phyloP scores from a whole-genome alignment of 441 rosid species.

The Flueggea neowawraea region DNA sequence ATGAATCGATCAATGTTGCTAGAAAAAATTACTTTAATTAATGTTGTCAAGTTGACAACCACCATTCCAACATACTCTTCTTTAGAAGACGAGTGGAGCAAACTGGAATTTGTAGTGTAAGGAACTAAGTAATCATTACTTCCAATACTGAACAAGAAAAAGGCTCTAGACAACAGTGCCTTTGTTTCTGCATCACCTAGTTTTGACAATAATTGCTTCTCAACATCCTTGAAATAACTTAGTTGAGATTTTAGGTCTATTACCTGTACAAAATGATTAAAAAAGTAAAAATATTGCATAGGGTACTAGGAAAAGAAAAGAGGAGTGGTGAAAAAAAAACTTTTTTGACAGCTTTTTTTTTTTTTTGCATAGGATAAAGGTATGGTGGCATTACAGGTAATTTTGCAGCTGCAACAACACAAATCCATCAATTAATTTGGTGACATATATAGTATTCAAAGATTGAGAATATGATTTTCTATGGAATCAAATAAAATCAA shows the following conservation, averaged over 20 bases:
- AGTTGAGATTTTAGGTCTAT: neutral
- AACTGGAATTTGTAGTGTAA: constrained; percentile 1
- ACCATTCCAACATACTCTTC: constrained; percentile 7
- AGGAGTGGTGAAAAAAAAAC: too few species aligned
- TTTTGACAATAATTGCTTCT: neutral
- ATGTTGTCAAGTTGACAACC: neutral
- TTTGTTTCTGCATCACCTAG: neutral
- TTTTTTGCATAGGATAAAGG: too few species aligned
- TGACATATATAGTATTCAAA: too few species aligned
- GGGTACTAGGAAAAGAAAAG: too few species aligned
- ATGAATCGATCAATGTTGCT: too few species aligned
- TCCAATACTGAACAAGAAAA: neutral
- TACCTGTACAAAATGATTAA: neutral
- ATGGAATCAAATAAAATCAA: too few species aligned
- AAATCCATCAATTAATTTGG: too few species aligned
- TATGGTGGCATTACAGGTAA: too few species aligned
- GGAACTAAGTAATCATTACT: neutral
- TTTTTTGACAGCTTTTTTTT: neutral
- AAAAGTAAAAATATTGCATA: too few species aligned
- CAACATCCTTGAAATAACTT: neutral
- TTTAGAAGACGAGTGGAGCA: neutral
- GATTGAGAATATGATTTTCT: too few species aligned
- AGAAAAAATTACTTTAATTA: constrained; percentile 1
- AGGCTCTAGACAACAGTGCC: neutral
- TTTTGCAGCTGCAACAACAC: too few species aligned